Conservation (phyloP, 805 yeast genomes). For the Komagataella mondaviorum region DNA sequence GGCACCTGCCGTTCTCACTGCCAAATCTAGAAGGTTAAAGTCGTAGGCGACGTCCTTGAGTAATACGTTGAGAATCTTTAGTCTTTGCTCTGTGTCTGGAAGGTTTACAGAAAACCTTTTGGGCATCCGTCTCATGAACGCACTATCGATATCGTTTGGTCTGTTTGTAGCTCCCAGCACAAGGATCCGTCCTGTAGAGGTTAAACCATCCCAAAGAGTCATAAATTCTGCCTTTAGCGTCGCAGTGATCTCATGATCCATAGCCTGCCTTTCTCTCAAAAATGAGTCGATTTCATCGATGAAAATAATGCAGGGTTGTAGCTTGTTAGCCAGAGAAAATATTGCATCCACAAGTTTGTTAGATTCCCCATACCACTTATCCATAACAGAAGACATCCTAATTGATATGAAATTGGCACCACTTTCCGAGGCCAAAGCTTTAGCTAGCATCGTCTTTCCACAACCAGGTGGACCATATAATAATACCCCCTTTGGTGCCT, state of each 20-base stretch:
- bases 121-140: conserved; percentile 90
- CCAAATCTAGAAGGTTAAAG: conserved; percentile 44
- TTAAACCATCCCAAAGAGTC: conserved; percentile 90
- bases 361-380: conserved; percentile 97
- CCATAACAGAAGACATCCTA: conserved; percentile 96
- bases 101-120: conserved; percentile 84
- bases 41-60: conserved; percentile 65
- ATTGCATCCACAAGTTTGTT: conserved; percentile 99
- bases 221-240: conserved; percentile 81
- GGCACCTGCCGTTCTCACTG: conserved; percentile 51
- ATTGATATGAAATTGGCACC: conserved; percentile 94
- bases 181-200: conserved; percentile 83
- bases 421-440: conserved; percentile 95
- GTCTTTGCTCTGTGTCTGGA: conserved; percentile 66
- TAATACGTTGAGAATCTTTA: conserved; percentile 71
- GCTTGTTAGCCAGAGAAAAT: conserved; percentile 91
- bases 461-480: conserved; percentile 99
- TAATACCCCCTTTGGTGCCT: conserved; percentile 96
- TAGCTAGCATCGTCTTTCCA: conserved; percentile 97
- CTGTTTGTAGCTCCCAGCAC: conserved; percentile 96
- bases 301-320: conserved; percentile 92
- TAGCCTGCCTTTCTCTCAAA: conserved; percentile 97
- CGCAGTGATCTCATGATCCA: conserved; percentile 53
- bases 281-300: conserved; percentile 98
- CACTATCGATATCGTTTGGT: conserved; percentile 97